Percentiles rank a stretch among this genome's conserved stretches.
These are phyloP conservation scores for Boehmeria nivea DNA, from an alignment of 306 rosid genomes.

Conservation along the genomic window DNA sequence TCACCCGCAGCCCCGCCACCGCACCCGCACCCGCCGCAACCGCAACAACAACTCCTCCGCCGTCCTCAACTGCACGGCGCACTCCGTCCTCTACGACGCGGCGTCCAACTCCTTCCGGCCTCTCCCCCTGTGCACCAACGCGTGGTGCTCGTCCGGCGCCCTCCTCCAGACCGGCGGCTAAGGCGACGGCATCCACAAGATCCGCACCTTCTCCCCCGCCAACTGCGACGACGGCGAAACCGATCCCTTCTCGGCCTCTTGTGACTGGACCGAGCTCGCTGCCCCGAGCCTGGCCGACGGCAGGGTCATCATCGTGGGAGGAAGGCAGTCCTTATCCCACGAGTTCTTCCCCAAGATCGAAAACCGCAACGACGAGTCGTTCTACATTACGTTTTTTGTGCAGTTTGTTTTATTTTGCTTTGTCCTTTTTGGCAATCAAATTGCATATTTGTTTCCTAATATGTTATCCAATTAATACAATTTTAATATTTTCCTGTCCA, in stretches of 20 bases:
- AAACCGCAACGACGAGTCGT: neutral
- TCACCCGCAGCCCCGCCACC: constrained; percentile 22
- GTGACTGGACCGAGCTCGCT: constrained; percentile 50
- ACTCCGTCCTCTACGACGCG: constrained; percentile 61
- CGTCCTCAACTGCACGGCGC: constrained; percentile 71
- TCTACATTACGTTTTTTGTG: constrained; percentile 37
- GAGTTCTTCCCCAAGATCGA: constrained; percentile 54
- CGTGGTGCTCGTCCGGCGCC: constrained; percentile 83
- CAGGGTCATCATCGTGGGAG: constrained; percentile 49
- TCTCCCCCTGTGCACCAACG: constrained; percentile 43
- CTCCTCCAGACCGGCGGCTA: constrained; percentile 75
- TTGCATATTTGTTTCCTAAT: too few species aligned
- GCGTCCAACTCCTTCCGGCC: constrained; percentile 45
- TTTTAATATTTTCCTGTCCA: too few species aligned
- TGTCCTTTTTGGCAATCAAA: too few species aligned
- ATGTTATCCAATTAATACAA: too few species aligned
- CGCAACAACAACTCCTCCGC: constrained; percentile 8
- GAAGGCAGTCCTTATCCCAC: constrained; percentile 39
- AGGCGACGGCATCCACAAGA: constrained; percentile 41
- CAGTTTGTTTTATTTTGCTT: too few species aligned
- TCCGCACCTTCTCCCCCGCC: constrained; percentile 44
- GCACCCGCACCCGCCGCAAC: neutral
- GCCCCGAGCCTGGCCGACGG: constrained; percentile 31
- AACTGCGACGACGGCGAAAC: neutral
- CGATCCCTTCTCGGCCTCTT: constrained; percentile 9